Percentiles rank a stretch among this genome's conserved stretches.
phyloP scores from a whole-genome alignment of 257 asterid genomes.

The Nicotiana knightiana region DNA sequence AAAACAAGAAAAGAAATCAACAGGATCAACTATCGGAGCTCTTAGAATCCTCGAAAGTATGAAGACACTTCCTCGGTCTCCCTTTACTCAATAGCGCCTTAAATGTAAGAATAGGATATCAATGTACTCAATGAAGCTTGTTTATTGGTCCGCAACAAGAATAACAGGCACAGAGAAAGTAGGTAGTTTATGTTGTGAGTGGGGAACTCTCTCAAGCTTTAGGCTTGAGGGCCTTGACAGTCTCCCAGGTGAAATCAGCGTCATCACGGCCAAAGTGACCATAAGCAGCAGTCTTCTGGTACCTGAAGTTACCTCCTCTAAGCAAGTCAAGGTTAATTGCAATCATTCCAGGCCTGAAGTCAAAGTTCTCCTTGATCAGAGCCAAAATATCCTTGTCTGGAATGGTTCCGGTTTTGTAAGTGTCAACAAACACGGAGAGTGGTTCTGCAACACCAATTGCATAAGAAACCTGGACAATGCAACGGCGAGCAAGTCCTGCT shows the following conservation, averaged over 20 bases:
- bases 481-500: conserved; percentile 65
- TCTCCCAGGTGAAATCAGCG: conserved; percentile 68
- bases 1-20: neutral
- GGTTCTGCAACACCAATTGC: conserved; percentile 80
- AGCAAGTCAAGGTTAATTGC: conserved; percentile 53
- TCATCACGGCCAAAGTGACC: conserved; percentile 74
- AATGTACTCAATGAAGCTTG: conserved; percentile 18
- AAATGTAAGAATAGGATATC: neutral
- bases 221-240: conserved; percentile 58
- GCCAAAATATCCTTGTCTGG: conserved; percentile 56
- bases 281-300: conserved; percentile 73
- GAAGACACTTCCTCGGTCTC: neutral
- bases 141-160: conserved; percentile 24
- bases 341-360: conserved; percentile 82
- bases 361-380: conserved; percentile 56
- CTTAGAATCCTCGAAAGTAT: neutral
- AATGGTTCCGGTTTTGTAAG: conserved; percentile 57
- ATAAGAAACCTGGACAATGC: conserved; percentile 62
- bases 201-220: conserved; percentile 31
- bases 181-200: neutral
- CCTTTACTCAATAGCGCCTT: neutral
- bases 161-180: conserved; percentile 6
- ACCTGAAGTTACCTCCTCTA: conserved; percentile 68
- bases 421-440: conserved; percentile 57
- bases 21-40: neutral